Percentiles rank a stretch among this genome's conserved stretches.
Conservation (phyloP, 768 basidiomycete species). For the Gloeophyllum trabeum region DNA sequence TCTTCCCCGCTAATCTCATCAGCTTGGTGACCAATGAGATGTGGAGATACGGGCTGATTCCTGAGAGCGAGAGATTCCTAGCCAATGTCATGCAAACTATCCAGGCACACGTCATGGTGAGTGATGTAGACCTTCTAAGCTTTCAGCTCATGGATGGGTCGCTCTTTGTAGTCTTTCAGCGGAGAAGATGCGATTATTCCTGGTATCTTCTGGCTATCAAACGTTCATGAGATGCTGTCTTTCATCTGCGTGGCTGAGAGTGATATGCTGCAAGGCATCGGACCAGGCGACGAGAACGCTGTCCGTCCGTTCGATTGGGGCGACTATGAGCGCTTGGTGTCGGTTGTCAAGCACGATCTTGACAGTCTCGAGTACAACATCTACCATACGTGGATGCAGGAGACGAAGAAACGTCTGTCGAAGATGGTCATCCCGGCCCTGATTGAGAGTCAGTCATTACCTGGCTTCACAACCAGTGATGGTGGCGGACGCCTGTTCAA, state of each 20-base stretch:
- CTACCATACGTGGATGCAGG: conserved; percentile 98
- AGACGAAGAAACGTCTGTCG: conserved; percentile 88
- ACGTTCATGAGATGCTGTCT: conserved; percentile 98
- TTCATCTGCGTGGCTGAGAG: conserved; percentile 99
- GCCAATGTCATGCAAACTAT: conserved; percentile 99
- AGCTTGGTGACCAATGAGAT: conserved; percentile 98
- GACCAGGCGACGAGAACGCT: conserved; percentile 87
- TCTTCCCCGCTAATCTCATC: conserved; percentile 98
- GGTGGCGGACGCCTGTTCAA: conserved; percentile 91
- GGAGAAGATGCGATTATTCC: conserved; percentile 94
- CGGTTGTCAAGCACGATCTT: conserved; percentile 97
- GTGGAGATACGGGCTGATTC: conserved; percentile 98
- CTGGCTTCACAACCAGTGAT: conserved; percentile 94
- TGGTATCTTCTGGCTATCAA: conserved; percentile 99
- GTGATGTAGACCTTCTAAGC: too few relatives aligned
- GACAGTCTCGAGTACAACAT: conserved; percentile 99
- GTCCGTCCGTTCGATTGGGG: conserved; percentile 94
- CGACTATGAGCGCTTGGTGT: conserved; percentile 91
- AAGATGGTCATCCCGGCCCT: conserved; percentile 99
- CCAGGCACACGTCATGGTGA: conserved; percentile 94
- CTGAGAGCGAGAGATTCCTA: conserved; percentile 94
- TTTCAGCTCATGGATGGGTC: too few relatives aligned
- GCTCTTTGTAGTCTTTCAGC: conserved; percentile 65
- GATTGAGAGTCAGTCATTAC: conserved; percentile 94
- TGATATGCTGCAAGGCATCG: conserved; percentile 97